Base-by-base conservation (phyloP, 192 early-diverging fungal genomes). In the Lunasporangiospora selenospora region DNA sequence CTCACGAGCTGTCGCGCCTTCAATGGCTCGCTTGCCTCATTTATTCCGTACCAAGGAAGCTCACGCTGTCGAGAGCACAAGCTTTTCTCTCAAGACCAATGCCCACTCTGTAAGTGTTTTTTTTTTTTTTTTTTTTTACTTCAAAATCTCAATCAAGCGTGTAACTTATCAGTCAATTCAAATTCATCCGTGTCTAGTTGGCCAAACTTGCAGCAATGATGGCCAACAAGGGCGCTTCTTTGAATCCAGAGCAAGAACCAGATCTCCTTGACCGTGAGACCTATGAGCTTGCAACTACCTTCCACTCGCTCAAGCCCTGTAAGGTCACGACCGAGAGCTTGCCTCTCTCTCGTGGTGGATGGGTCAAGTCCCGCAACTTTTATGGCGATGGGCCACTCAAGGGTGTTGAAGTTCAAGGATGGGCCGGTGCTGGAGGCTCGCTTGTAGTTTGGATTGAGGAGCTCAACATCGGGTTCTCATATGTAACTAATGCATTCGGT, bases 361-460 rank as follows among this genome's bases (percentile, higher is more conserved):
- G 69, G 69, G 42, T 63, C 54, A 73, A 63, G 55, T 26, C 50
- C 16, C 26, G 36, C 2, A 1, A 31, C 33, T 73, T 73, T 26
- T 51, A 53, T 46, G 60, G 60, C 4, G 36, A 19, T 21, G 69
- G 34, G 6, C 63, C 38, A 4, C 44, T 52, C 56, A 75, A 46
- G 29, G 58, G 52, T 31, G 57, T 81, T 41, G 60, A 63, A 16
- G 67, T 80, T 27, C 65, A 80, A 41, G 87, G 88, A 15, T 90
- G 88, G 88, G 78, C 65, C 12, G 90, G 90, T 19, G 79, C 77
- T 16, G 88, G 88, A n/a, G 90, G 90, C 0, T 80, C 76, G 36
- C 46, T 88, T 51, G 62, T 79, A 39, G 53, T 76, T 7, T 90
- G 82, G 77, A 85, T 89, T 44, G 70, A 58, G 4, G 79, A 87